phyloP scores from a whole-genome alignment of 2,329 filamentous ascomycete species.

The Trichoderma lentiforme region DNA sequence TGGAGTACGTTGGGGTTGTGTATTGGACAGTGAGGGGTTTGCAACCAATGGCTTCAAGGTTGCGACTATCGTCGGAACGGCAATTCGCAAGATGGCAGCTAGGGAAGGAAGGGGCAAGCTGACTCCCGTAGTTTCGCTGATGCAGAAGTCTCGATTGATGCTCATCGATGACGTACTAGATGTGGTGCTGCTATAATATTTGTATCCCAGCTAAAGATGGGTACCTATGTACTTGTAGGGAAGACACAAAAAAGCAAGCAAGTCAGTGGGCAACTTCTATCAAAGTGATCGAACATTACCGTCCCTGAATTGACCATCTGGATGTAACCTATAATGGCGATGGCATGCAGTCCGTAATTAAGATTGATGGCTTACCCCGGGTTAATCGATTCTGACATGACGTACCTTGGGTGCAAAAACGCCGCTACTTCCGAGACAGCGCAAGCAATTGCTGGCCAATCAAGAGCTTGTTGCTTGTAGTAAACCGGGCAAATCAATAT shows the following conservation, averaged over 20 bases:
- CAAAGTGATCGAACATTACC: background rate
- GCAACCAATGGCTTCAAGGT: background rate
- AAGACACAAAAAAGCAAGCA: background rate
- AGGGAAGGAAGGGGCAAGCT: background rate
- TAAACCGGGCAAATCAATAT: background rate
- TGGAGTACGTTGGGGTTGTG: background rate
- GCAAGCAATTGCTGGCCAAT: background rate
- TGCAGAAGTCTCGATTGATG: background rate
- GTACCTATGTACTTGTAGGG: background rate
- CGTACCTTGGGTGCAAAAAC: background rate
- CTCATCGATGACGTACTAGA: background rate
- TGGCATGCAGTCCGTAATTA: background rate
- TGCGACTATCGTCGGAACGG: background rate
- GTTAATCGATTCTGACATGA: background rate
- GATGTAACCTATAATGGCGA: background rate
- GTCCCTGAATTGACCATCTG: background rate
- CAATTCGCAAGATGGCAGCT: background rate
- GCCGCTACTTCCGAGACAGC: conserved; percentile 2
- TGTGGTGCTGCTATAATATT: background rate
- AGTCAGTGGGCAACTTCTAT: background rate
- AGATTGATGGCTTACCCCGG: background rate
- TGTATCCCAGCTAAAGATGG: background rate
- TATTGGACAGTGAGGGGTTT: background rate
- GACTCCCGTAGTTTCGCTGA: background rate
- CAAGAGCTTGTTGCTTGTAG: background rate